Evolutionary conservation across 129 eudicot species (phyloP), one percentile per base, ranked within the genome.

Genomic region (Lonicera japonica): DNA sequence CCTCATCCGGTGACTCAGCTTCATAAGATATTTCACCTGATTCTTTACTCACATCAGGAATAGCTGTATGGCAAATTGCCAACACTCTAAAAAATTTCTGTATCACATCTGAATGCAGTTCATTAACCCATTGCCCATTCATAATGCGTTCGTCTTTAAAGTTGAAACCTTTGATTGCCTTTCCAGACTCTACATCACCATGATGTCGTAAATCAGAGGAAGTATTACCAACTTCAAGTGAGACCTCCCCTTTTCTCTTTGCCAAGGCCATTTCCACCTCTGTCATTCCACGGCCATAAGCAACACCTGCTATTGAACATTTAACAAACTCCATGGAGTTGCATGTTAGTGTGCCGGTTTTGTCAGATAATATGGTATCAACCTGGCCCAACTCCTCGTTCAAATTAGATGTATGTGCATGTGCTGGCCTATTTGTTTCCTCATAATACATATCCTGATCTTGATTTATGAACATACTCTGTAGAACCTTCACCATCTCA

Each of bases 1-100:
- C 96, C 83, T 94, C 99, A 83, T 94, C 99, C 5, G 99, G 99
- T 54, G 99, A 94, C 66, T 94, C 99, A 16, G 94, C 99, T 79
- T 94, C 99, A 72, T 85, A 94, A 8, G 77, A 54, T 66, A 88
- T 82, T 62, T 88, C 89, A 63, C 86, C 83, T 9, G 84, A 67
- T 58, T 85, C 80, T 63, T 73, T 58, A 68, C 79, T 57, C 48
- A 94, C 92, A 57, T 88, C 96, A 57, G 99, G 99, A 67, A 94
- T 85, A 12, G 89, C 96, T 22, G 99, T 94, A 74, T 94, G 99
- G 72, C 99, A 94, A 25, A 86, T 68, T 4, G 95, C 96, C 61
- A 94, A 77, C 23, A 86, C 99, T 62, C 95, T 68, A 69, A 88
- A 83, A 56, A 88, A 94, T 65, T 88, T 88, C 56, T 83, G 87